Evolutionary conservation across 179 eudicot species (phyloP).

Genomic region (Carnegiea gigantea): DNA sequence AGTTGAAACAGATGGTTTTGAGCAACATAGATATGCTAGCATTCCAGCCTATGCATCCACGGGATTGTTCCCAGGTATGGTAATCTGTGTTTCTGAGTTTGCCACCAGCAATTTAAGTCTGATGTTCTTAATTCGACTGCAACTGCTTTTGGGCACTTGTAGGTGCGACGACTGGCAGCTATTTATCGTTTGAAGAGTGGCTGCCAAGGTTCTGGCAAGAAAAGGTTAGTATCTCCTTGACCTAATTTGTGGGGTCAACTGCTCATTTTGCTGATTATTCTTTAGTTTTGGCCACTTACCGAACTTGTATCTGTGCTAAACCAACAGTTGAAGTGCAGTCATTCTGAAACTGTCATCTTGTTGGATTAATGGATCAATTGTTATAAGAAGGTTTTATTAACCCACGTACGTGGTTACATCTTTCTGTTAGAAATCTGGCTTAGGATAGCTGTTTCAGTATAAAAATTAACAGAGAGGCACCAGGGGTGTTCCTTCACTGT

Average conservation of each 20-base stretch:
- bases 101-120: background rate
- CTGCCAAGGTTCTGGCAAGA: slow-evolving; percentile 80
- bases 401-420: background rate
- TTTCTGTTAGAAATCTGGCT: too few species aligned
- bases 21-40: slow-evolving; percentile 56
- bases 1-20: slow-evolving; percentile 77
- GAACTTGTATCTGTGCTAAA: background rate
- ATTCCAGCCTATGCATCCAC: slow-evolving; percentile 79
- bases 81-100: background rate
- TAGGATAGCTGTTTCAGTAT: background rate
- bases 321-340: background rate
- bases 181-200: slow-evolving; percentile 75
- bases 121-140: background rate
- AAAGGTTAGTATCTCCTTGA: slow-evolving; percentile 43
- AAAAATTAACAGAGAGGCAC: too few species aligned
- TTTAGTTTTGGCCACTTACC: background rate
- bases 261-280: slow-evolving; percentile 4
- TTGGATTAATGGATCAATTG: background rate
- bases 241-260: background rate
- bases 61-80: slow-evolving; percentile 90
- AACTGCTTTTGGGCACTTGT: slow-evolving; percentile 9
- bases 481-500: too few species aligned
- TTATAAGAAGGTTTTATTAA: background rate
- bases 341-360: background rate
- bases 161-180: slow-evolving; percentile 84